These are phyloP conservation scores for Dispira parvispora DNA, from an alignment of 192 early-diverging fungal species.

Conservation along the genomic window DNA sequence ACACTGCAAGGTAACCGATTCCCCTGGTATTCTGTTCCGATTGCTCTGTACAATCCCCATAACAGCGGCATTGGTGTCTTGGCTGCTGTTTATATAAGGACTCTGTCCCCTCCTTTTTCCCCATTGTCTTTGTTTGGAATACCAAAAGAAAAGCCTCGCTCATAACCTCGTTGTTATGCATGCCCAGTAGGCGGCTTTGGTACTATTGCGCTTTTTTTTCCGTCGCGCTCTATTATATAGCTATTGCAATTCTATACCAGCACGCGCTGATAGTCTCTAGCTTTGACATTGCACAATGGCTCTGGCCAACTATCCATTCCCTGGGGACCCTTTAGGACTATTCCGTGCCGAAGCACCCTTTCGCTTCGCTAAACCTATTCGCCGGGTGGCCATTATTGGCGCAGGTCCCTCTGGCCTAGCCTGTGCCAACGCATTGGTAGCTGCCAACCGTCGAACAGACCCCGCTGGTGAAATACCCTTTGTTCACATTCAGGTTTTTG, in stretches of 20 bases:
- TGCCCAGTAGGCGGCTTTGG: too few relatives aligned
- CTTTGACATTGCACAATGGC: background rate
- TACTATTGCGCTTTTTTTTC: background rate
- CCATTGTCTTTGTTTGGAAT: too few relatives aligned
- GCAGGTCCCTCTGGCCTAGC: background rate
- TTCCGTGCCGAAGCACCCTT: background rate
- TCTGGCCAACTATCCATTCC: background rate
- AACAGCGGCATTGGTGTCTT: too few relatives aligned
- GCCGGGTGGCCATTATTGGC: slow-evolving; percentile 3
- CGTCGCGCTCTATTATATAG: background rate
- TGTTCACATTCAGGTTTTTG: background rate
- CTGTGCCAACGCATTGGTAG: background rate
- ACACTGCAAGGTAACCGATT: too few relatives aligned
- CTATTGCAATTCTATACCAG: background rate
- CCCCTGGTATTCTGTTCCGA: too few relatives aligned
- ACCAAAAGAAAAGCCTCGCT: too few relatives aligned
- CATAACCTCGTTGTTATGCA: too few relatives aligned
- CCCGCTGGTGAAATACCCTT: background rate
- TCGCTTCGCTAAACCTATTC: background rate
- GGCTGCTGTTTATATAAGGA: too few relatives aligned
- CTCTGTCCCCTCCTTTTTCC: too few relatives aligned
- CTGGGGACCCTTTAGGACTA: background rate
- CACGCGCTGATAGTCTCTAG: background rate
- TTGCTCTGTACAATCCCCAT: too few relatives aligned
- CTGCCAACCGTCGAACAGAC: background rate